Base-by-base conservation (phyloP, 2,329 filamentous ascomycete species). In the Fulvia fulva region DNA sequence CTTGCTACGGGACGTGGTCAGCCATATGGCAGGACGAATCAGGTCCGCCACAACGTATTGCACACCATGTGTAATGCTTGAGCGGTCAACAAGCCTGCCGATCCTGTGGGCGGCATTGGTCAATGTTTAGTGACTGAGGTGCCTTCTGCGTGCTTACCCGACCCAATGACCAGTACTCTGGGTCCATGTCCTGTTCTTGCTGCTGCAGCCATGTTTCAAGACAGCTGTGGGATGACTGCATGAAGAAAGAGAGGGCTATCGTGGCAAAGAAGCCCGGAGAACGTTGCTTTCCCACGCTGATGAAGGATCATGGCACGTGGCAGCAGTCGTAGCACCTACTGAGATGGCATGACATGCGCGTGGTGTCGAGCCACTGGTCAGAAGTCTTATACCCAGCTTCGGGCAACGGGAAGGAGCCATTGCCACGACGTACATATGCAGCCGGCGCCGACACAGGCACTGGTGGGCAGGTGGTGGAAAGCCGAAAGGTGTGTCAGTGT, bases 31-130 rank as follows among this genome's bases (percentile, higher is more conserved):
- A 8, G 14, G 2, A 34, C 30, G 16, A 14, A 9, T 11, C 45
- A 14, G 43, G 53, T 55, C 14, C 47, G 53, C 44, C 43, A 55
- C 53, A 37, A 23, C 19, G 9, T 23, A 23, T 9, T 22, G 23
- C 58, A 11, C 34, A 61, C 61, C 58, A 61, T 61, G 32, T 63
- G 61, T 41, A 63, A 46, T 37, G 61, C 58, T 32, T 63, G 61
- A 14, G 61, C 61, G n/a, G 58, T 61, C 51, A 63, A 51, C n/a
- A 63, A 47, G 43, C 61, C 61, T 7, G 61, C 61, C 43, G 61
- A 57, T 55, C 58, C 61, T 63, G 53, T 16, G 22, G 12, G 41
- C n/a, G 23, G 44, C 47, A 45, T 51, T 46, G 43, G 23, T 59
- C 49, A 59, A 56, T 56, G 11, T 16, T 5, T 25, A 16, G 19